Percentiles rank a stretch among this genome's conserved stretches.
Evolutionary conservation across 495 filamentous ascomycete species (phyloP).

Genomic region (Xeromyces bisporus): DNA sequence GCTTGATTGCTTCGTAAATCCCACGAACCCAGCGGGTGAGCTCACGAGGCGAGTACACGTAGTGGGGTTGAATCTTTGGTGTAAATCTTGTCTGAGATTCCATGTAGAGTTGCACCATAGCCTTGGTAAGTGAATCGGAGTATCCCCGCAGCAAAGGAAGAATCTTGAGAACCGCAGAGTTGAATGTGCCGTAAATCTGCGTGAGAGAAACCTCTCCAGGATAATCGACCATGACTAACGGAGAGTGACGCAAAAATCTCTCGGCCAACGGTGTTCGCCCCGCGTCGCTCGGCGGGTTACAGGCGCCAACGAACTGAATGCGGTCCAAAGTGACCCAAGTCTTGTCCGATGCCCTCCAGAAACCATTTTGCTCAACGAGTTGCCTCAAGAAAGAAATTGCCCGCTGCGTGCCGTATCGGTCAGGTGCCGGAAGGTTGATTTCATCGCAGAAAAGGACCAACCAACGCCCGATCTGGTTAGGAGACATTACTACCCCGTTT

Average conservation of each 20-base stretch:
- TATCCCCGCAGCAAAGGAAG: slow-evolving; percentile 90
- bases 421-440: slow-evolving; percentile 96
- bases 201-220: slow-evolving; percentile 83
- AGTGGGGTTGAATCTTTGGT: slow-evolving; percentile 90
- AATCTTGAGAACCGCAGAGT: slow-evolving; percentile 88
- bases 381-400: slow-evolving; percentile 95
- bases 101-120: slow-evolving; percentile 93
- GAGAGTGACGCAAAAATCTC: slow-evolving; percentile 85
- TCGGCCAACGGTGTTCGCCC: slow-evolving; percentile 88
- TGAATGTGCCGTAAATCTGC: slow-evolving; percentile 98
- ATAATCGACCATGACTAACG: slow-evolving; percentile 98
- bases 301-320: slow-evolving; percentile 97
- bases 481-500: slow-evolving; percentile 88
- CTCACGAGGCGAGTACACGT: slow-evolving; percentile 97
- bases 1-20: slow-evolving; percentile 89
- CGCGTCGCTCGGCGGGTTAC: slow-evolving; percentile 97
- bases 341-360: slow-evolving; percentile 95
- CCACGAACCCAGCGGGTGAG: slow-evolving; percentile 93
- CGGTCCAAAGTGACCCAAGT: slow-evolving; percentile 95
- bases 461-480: slow-evolving; percentile 93
- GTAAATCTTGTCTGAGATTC: slow-evolving; percentile 91
- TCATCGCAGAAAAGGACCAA: slow-evolving; percentile 98
- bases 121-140: slow-evolving; percentile 81
- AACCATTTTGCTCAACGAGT: slow-evolving; percentile 94
- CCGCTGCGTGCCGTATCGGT: slow-evolving; percentile 93